Conservation (phyloP, 2,329 filamentous ascomycete species). For the Pseudovirgaria hyperparasitica region DNA sequence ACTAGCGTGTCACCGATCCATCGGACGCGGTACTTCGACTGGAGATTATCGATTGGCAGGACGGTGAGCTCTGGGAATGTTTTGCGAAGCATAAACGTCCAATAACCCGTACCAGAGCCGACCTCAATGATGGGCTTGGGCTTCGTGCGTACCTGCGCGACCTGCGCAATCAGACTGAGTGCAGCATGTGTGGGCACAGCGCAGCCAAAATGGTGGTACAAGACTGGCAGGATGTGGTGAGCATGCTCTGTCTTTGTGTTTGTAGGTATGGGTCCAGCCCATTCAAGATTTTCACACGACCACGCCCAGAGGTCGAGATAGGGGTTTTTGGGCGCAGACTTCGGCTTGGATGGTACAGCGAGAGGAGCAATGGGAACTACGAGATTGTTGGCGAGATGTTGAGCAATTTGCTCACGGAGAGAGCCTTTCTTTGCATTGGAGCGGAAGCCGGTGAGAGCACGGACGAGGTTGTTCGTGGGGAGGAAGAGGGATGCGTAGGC, state of each 20-base stretch:
- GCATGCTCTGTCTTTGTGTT: constrained; percentile 41
- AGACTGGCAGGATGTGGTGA: constrained; percentile 57
- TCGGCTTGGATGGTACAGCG: constrained; percentile 25
- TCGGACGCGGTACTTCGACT: constrained; percentile 53
- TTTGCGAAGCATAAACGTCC: constrained; percentile 58
- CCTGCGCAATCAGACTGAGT: constrained; percentile 44
- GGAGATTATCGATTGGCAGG: constrained; percentile 52
- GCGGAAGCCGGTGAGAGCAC: constrained; percentile 48
- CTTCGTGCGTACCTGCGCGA: constrained; percentile 28
- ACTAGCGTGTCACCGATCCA: constrained; percentile 58
- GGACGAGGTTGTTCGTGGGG: constrained; percentile 44
- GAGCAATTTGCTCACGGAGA: constrained; percentile 43
- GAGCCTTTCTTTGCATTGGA: constrained; percentile 56
- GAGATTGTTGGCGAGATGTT: constrained; percentile 37
- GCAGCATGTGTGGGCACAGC: constrained; percentile 55
- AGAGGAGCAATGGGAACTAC: constrained; percentile 16
- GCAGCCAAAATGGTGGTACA: constrained; percentile 73
- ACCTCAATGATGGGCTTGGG: constrained; percentile 47
- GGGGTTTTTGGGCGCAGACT: constrained; percentile 44
- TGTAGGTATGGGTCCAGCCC: constrained; percentile 46
- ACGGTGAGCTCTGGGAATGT: constrained; percentile 50
- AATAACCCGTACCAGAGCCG: constrained; percentile 63
- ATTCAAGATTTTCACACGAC: constrained; percentile 50
- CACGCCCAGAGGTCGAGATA: constrained; percentile 57
- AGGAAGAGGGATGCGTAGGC: constrained; percentile 57